A percentile compares a stretch with the other conserved stretches of the same genome.
phyloP scores from a whole-genome alignment of 805 yeast genomes.

The Candida sphagnicola region DNA sequence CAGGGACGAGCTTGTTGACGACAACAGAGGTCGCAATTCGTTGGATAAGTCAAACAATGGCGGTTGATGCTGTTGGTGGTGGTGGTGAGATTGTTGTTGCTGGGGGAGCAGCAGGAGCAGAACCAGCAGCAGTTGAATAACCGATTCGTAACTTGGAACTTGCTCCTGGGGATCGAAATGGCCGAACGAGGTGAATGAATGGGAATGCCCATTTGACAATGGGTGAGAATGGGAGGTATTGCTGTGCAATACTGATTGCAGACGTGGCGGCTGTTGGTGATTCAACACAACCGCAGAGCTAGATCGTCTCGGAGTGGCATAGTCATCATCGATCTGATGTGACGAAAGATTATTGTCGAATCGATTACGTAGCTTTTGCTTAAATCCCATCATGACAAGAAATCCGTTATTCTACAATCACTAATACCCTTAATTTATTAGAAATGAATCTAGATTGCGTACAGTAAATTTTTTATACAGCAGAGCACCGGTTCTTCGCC shows the following conservation, averaged over 20 bases:
- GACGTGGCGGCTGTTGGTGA: slow-evolving; percentile 5
- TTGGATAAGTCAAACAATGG: background rate
- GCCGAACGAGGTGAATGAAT: background rate
- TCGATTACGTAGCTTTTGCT: slow-evolving; percentile 22
- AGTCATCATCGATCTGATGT: slow-evolving; percentile 32
- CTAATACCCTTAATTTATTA: too few species aligned
- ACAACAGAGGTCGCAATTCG: background rate
- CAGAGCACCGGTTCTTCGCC: too few species aligned
- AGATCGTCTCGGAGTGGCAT: slow-evolving; percentile 11
- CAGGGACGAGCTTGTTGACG: slow-evolving; percentile 1
- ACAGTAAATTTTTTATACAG: too few species aligned
- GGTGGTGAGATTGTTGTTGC: background rate
- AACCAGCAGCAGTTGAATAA: slow-evolving; percentile 5
- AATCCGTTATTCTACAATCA: too few species aligned
- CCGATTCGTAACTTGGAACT: slow-evolving; percentile 37
- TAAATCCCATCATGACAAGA: slow-evolving; percentile 18
- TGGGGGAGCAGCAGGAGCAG: background rate
- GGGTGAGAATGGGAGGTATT: background rate
- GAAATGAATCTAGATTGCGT: too few species aligned
- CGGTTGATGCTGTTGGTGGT: background rate
- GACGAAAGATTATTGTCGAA: slow-evolving; percentile 23
- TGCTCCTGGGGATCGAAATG: slow-evolving; percentile 28
- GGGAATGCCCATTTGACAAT: background rate
- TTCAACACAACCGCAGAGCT: slow-evolving; percentile 9
- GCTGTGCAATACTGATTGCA: slow-evolving; percentile 5